Evolutionary conservation across 495 filamentous ascomycete genomes (phyloP), one percentile per base, ranked within the genome.

Genomic region (Lasiosphaeria miniovina): DNA sequence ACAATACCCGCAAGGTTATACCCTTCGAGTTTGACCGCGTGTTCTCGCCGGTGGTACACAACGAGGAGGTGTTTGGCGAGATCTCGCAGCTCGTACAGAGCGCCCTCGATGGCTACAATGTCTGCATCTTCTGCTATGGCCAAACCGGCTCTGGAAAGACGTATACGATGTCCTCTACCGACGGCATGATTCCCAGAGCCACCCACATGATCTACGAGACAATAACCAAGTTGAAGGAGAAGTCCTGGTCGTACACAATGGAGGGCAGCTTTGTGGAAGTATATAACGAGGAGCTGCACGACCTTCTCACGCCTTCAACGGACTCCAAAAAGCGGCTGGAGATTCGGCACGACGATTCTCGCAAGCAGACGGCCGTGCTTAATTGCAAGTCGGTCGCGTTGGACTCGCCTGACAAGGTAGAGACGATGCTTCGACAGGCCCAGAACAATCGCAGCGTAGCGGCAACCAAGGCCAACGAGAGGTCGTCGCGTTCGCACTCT

Each of bases 51-150:
- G 66, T 73, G 1, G 82, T 86, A 6, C 81, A 86, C 65, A 99
- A 99, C 68, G 80, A 81, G 32, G 88, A 96, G 58, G 86, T 99
- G 7, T 99, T 98, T 70, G 93, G 91, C 58, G 94, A 97, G 68
- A 98, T 98, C 75, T 94, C 90, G 59, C 95, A 99, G 66, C 84
- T 99, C 31, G 92, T 99, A 11, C 94, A 99, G 76, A 92, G 88
- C 62, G 95, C 95, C 1, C 79, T 99, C 49, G 94, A 99, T 70
- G 94, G 94, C 14, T 98, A 97, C 74, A 99, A 99, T 68, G 94
- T 99, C 38, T 97, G 93, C 74, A 98, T 99, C 62, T 96, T 99
- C 77, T 97, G 92, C 71, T 99, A 99, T 70, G 94, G 94, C 40
- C 94, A 99, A 70, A 98, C 94, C 4, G 94, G 94, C 4, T 93